These are phyloP conservation scores for Mycena alexandri DNA, from an alignment of 768 basidiomycete species.

Conservation along the genomic window DNA sequence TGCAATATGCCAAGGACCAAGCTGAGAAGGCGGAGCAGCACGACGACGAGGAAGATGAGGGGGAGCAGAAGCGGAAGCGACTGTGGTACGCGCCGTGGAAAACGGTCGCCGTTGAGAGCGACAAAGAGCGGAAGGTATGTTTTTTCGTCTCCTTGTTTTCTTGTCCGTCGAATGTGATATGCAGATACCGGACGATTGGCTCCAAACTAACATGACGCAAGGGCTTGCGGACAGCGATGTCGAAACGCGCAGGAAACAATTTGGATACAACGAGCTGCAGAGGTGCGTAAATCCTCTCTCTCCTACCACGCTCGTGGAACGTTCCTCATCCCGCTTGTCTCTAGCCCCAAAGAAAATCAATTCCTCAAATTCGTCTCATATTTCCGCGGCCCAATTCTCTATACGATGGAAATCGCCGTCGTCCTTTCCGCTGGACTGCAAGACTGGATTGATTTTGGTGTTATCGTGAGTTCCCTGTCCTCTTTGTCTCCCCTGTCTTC, in stretches of 20 bases:
- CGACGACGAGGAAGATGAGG: constrained; percentile 45
- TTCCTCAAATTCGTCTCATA: constrained; percentile 58
- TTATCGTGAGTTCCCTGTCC: constrained; percentile 51
- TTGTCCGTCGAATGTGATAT: background rate
- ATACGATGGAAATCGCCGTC: constrained; percentile 63
- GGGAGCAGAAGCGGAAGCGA: constrained; percentile 39
- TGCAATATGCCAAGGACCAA: constrained; percentile 52
- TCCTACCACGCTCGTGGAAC: no score
- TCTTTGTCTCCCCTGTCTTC: no score
- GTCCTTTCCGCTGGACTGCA: constrained; percentile 57
- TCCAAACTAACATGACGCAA: constrained; percentile 53
- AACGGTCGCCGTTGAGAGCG: constrained; percentile 45
- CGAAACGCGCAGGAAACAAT: constrained; percentile 46
- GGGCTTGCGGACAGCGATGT: constrained; percentile 53
- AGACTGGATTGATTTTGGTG: constrained; percentile 65
- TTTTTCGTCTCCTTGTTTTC: background rate
- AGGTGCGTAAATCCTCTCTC: constrained; percentile 43
- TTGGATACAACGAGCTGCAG: constrained; percentile 59
- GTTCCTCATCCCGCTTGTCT: no score
- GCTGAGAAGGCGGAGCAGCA: constrained; percentile 40
- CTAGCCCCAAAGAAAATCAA: constrained; percentile 54
- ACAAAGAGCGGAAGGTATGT: constrained; percentile 46
- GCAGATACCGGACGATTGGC: constrained; percentile 54
- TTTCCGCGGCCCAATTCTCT: constrained; percentile 59
- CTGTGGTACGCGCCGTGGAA: constrained; percentile 64